phyloP scores from a whole-genome alignment of 352 stramenopile genomes.

The Blastocystis sp. region DNA sequence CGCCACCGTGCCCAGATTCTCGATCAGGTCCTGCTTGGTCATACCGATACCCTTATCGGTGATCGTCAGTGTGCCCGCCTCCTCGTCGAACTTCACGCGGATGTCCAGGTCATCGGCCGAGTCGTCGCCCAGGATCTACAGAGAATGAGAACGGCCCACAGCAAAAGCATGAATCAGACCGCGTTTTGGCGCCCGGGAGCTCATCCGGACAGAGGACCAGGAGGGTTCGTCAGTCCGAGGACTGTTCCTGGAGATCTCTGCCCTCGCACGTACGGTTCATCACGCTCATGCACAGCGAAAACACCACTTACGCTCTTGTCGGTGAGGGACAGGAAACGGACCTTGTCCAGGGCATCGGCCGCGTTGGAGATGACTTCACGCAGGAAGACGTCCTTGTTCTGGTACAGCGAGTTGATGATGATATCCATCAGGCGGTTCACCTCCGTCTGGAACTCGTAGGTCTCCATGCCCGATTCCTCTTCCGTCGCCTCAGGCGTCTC shows the following conservation, averaged over 20 bases:
- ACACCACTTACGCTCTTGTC: slow-evolving; percentile 74
- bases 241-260: slow-evolving; percentile 6
- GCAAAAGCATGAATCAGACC: slow-evolving; percentile 8
- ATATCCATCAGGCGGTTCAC: slow-evolving; percentile 98
- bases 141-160: background rate
- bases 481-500: slow-evolving; percentile 10
- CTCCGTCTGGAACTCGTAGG: slow-evolving; percentile 89
- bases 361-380: slow-evolving; percentile 98
- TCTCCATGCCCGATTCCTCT: slow-evolving; percentile 74
- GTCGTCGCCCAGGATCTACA: slow-evolving; percentile 63
- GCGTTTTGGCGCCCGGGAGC: slow-evolving; percentile 3
- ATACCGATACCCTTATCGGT: slow-evolving; percentile 83
- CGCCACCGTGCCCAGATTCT: slow-evolving; percentile 92
- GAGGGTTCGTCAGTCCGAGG: slow-evolving; percentile 75
- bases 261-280: slow-evolving; percentile 3
- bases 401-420: slow-evolving; percentile 95
- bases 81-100: slow-evolving; percentile 89
- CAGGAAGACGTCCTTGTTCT: slow-evolving; percentile 97
- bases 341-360: slow-evolving; percentile 96
- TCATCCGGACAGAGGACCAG: slow-evolving; percentile 37
- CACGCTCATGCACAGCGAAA: background rate
- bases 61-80: slow-evolving; percentile 93
- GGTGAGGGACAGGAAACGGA: slow-evolving; percentile 91
- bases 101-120: slow-evolving; percentile 86
- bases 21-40: slow-evolving; percentile 83